Evolutionary conservation across 116 monocot genomes (phyloP).

Genomic region (Cymodocea nodosa): DNA sequence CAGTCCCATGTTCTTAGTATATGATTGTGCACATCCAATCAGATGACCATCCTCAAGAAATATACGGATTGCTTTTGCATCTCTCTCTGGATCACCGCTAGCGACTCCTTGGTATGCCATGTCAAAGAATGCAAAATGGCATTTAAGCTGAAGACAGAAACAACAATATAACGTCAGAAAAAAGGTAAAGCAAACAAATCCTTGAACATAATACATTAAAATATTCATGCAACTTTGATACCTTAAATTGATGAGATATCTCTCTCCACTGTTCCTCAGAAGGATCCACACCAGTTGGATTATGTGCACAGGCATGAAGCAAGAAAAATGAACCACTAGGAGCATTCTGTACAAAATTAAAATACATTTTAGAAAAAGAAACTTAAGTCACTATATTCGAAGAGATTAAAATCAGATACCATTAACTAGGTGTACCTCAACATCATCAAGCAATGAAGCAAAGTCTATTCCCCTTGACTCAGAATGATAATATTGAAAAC

Average conservation of each 20-base stretch:
- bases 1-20: slow-evolving; percentile 98
- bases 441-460: slow-evolving; percentile 79
- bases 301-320: slow-evolving; percentile 99
- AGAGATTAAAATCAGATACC: background rate
- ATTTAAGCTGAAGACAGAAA: slow-evolving; percentile 49
- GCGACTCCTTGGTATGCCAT: slow-evolving; percentile 99
- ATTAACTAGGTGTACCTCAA: slow-evolving; percentile 39
- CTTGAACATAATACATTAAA: background rate
- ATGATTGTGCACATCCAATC: slow-evolving; percentile 97
- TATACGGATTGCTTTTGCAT: slow-evolving; percentile 90
- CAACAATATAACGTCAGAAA: background rate
- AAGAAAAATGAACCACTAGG: slow-evolving; percentile 96
- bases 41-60: slow-evolving; percentile 96
- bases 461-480: slow-evolving; percentile 81
- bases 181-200: background rate
- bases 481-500: slow-evolving; percentile 83
- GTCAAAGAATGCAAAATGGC: slow-evolving; percentile 99
- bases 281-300: slow-evolving; percentile 98
- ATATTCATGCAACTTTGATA: slow-evolving; percentile 9
- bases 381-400: background rate
- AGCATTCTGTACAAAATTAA: slow-evolving; percentile 57
- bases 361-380: background rate
- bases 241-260: slow-evolving; percentile 95
- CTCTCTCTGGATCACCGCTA: slow-evolving; percentile 88
- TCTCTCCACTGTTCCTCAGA: slow-evolving; percentile 97